Evolutionary conservation across 345 rosid species (phyloP).

Genomic region (Brassica incana): DNA sequence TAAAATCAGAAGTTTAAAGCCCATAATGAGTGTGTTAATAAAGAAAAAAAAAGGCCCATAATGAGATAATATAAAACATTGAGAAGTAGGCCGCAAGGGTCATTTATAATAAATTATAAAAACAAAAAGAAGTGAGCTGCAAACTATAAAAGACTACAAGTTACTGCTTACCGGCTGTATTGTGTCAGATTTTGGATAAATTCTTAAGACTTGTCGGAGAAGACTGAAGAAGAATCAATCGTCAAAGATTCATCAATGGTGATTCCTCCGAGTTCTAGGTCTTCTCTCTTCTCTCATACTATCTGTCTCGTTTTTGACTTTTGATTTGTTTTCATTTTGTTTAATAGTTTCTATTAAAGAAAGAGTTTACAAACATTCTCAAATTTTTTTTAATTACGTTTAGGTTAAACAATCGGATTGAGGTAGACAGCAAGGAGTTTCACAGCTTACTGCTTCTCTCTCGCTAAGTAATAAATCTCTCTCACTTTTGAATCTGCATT

Average conservation of each 20-base stretch:
- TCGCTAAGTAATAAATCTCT: constrained; percentile 53
- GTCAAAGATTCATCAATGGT: constrained; percentile 20
- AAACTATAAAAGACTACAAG: not conserved
- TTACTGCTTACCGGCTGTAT: not conserved
- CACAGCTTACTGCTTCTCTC: constrained; percentile 49
- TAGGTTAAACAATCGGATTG: constrained; percentile 3
- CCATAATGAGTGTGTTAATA: not conserved
- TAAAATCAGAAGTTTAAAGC: not conserved
- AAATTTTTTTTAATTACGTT: not conserved
- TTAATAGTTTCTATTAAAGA: not conserved
- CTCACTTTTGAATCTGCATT: not conserved
- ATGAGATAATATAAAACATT: not conserved
- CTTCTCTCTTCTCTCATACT: not conserved
- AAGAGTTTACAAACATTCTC: not conserved
- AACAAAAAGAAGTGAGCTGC: constrained; percentile 17
- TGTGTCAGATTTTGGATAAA: not conserved
- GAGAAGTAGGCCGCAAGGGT: not conserved
- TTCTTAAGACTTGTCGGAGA: constrained; percentile 6
- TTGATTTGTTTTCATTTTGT: not conserved
- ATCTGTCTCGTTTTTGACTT: not conserved
- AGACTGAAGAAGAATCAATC: constrained; percentile 1
- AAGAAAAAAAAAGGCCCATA: not conserved
- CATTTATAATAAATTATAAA: not conserved
- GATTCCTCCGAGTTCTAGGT: constrained; percentile 27
- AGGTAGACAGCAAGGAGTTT: constrained; percentile 9